These are phyloP conservation scores for Ogataea zsoltii DNA, from an alignment of 805 yeast genomes.

Conservation along the genomic window DNA sequence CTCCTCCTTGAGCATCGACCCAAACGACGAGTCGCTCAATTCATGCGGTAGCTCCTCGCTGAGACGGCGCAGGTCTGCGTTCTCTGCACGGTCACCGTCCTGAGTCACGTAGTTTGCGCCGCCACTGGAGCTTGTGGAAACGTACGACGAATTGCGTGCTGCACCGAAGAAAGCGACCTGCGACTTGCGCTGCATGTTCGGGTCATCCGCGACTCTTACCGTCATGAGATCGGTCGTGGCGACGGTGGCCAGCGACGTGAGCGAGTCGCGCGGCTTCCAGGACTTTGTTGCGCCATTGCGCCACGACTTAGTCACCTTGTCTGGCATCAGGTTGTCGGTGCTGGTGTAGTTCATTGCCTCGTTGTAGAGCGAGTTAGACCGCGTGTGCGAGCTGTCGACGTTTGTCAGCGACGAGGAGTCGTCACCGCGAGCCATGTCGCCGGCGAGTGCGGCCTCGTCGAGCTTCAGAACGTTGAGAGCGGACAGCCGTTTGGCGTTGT, in stretches of 20 bases:
- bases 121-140: conserved; percentile 17
- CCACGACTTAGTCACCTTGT: conserved; percentile 57
- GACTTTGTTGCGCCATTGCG: conserved; percentile 39
- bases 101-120: conserved; percentile 14
- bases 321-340: conserved; percentile 38
- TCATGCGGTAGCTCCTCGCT: conserved; percentile 18
- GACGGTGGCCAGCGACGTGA: conserved; percentile 76
- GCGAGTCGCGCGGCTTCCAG: conserved; percentile 60
- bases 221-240: conserved; percentile 82
- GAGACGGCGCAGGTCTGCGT: conserved; percentile 11
- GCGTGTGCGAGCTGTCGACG: conserved; percentile 40
- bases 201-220: conserved; percentile 71
- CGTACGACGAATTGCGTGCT: conserved; percentile 32
- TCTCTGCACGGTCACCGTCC: conserved; percentile 11
- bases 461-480: conserved; percentile 53
- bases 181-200: conserved; percentile 39
- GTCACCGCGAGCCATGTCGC: conserved; percentile 26
- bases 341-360: conserved; percentile 43
- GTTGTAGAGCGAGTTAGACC: conserved; percentile 35
- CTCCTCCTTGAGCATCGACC: conserved; percentile 6
- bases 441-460: conserved; percentile 41
- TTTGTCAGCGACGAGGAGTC: conserved; percentile 55
- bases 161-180: conserved; percentile 30
- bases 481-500: conserved; percentile 40
- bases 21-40: conserved; percentile 4